phyloP scores from a whole-genome alignment of 2,329 filamentous ascomycete genomes.

The Trichoderma polysporum region DNA sequence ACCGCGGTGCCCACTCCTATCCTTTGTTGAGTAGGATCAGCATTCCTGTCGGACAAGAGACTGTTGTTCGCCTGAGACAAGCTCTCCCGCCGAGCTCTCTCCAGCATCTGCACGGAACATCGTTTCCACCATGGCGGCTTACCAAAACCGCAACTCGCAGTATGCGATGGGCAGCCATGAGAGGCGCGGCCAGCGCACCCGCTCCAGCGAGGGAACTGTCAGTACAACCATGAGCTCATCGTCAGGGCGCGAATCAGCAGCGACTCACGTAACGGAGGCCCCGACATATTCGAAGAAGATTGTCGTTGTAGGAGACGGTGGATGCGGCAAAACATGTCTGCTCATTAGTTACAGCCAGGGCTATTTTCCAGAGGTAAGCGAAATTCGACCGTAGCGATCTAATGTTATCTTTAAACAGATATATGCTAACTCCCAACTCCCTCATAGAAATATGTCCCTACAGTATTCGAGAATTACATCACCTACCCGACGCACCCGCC shows the following conservation, averaged over 20 bases:
- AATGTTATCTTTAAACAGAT: neutral
- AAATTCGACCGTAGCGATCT: neutral
- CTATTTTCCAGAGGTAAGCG: constrained; percentile 91
- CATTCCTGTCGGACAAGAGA: constrained; percentile 21
- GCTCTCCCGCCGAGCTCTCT: constrained; percentile 4
- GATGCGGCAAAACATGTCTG: constrained; percentile 97
- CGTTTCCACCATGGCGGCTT: constrained; percentile 48
- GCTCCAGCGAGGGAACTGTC: constrained; percentile 86
- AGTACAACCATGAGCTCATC: constrained; percentile 79
- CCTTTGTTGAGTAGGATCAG: constrained; percentile 19
- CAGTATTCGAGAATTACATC: constrained; percentile 99
- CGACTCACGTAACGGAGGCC: constrained; percentile 83
- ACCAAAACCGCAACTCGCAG: constrained; percentile 56
- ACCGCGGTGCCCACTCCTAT: constrained; percentile 15
- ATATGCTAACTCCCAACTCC: neutral
- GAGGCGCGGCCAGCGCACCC: constrained; percentile 52
- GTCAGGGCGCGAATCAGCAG: constrained; percentile 72
- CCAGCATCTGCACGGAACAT: neutral
- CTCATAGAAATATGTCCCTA: constrained; percentile 95
- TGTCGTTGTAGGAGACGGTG: constrained; percentile 95
- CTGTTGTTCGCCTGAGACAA: constrained; percentile 6
- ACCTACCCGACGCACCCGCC: constrained; percentile 88
- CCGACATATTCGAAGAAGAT: constrained; percentile 98
- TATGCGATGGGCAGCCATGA: constrained; percentile 42
- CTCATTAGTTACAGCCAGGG: constrained; percentile 98